Conservation (phyloP, 371 early-diverging fungal species). For the Apophysomyces ossiformis region DNA sequence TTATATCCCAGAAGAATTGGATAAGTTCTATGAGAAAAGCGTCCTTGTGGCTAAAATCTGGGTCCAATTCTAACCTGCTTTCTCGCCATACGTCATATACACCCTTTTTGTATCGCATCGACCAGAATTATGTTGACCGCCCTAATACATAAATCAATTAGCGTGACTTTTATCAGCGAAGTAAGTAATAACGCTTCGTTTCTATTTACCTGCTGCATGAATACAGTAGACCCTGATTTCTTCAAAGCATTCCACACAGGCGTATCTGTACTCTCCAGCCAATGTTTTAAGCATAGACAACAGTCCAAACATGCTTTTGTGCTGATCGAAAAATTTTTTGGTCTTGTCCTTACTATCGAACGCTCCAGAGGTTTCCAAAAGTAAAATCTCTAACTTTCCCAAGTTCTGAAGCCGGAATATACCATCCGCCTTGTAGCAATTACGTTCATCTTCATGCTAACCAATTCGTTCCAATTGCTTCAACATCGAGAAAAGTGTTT, state of each 20-base stretch:
- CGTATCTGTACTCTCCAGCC: conserved; percentile 1
- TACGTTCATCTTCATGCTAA: conserved; percentile 3
- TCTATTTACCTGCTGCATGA: conserved; percentile 1
- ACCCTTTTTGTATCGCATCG: not conserved
- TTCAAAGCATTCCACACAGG: not conserved
- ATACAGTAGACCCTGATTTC: not conserved
- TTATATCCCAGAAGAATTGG: not conserved
- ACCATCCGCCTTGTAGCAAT: conserved; percentile 15
- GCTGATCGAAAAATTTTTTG: conserved; percentile 1
- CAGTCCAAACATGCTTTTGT: conserved; percentile 9
- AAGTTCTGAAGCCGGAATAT: conserved; percentile 5
- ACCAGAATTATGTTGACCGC: not conserved
- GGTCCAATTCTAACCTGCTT: conserved; percentile 1
- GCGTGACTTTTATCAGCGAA: not conserved
- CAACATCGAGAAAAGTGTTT: not conserved
- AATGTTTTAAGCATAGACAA: not conserved
- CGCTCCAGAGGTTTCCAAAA: conserved; percentile 12
- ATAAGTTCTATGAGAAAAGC: not conserved
- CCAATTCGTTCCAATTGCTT: not conserved
- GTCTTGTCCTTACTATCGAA: conserved; percentile 2
- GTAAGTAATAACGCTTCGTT: not conserved
- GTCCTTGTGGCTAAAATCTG: not conserved
- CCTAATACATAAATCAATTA: not conserved
- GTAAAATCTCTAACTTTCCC: conserved; percentile 1
- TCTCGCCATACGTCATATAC: conserved; percentile 4